Evolutionary conservation across 2,329 filamentous ascomycete genomes (phyloP).

Genomic region (Davidsoniella eucalypti): DNA sequence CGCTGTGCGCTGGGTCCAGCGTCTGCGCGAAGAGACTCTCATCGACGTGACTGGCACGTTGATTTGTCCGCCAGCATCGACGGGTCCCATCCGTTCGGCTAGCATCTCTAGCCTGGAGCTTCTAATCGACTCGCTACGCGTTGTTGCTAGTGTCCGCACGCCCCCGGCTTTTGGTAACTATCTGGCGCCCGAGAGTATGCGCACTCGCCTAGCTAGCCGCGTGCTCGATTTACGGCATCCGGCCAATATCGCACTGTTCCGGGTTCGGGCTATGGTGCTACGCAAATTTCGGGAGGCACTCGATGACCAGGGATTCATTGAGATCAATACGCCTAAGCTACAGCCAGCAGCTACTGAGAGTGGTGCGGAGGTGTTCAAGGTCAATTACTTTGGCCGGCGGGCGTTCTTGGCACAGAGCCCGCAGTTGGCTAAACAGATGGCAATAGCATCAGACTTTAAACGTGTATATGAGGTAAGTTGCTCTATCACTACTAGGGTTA

Average conservation of each 20-base stretch:
- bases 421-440: conserved; percentile 85
- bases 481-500: not conserved
- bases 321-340: conserved; percentile 87
- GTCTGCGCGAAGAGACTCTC: conserved; percentile 61
- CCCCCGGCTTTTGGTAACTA: conserved; percentile 34
- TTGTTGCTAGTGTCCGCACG: conserved; percentile 34
- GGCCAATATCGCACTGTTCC: conserved; percentile 73
- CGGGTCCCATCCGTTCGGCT: conserved; percentile 49
- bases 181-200: conserved; percentile 23
- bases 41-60: conserved; percentile 61
- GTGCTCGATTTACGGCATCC: conserved; percentile 77
- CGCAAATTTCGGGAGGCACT: conserved; percentile 65
- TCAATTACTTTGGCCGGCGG: conserved; percentile 76
- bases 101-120: conserved; percentile 64
- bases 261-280: conserved; percentile 65
- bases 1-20: conserved; percentile 79
- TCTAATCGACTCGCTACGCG: conserved; percentile 39
- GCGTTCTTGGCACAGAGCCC: conserved; percentile 86
- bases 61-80: conserved; percentile 48
- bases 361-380: conserved; percentile 76
- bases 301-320: conserved; percentile 63
- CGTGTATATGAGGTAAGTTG: conserved; percentile 58
- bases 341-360: conserved; percentile 84
- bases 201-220: conserved; percentile 60
- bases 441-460: conserved; percentile 74